A percentile compares a stretch with the other conserved stretches of the same genome.
phyloP scores from a whole-genome alignment of 1,284 basidiomycete species.

The Sparassis latifolia region DNA sequence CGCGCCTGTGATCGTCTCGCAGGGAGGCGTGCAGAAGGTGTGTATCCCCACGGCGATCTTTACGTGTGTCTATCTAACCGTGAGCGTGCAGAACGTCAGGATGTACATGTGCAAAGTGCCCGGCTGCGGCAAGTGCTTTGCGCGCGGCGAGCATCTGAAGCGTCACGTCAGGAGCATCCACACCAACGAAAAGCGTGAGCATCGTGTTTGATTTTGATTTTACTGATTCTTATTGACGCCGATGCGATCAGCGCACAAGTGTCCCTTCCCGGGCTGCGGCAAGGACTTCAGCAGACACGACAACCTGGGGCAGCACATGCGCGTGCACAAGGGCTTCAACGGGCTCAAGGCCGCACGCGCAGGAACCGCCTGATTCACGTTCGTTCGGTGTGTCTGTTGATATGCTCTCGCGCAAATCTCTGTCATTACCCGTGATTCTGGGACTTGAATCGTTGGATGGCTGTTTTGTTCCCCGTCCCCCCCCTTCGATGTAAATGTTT shows the following conservation, averaged over 20 bases:
- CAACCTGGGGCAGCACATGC: constrained; percentile 77
- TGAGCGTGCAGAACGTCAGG: constrained; percentile 34
- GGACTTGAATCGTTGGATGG: neutral
- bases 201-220: constrained; percentile 5
- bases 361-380: constrained; percentile 11
- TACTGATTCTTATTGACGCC: constrained; percentile 2
- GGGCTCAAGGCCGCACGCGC: constrained; percentile 15
- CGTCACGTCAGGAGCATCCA: constrained; percentile 74
- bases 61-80: constrained; percentile 24
- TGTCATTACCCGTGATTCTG: neutral
- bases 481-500: constrained; percentile 4
- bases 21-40: constrained; percentile 30
- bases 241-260: constrained; percentile 57
- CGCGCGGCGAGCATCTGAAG: constrained; percentile 73
- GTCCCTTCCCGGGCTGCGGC: constrained; percentile 68
- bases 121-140: constrained; percentile 77
- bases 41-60: constrained; percentile 18
- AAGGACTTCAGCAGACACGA: constrained; percentile 84
- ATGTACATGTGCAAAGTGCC: constrained; percentile 66
- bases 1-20: constrained; percentile 32
- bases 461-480: no score
- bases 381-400: neutral
- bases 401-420: neutral
- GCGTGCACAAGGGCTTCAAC: constrained; percentile 57
- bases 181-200: constrained; percentile 76